Base-by-base conservation (phyloP, 1,139 yeast genomes). In the Lodderomyces margitis region DNA sequence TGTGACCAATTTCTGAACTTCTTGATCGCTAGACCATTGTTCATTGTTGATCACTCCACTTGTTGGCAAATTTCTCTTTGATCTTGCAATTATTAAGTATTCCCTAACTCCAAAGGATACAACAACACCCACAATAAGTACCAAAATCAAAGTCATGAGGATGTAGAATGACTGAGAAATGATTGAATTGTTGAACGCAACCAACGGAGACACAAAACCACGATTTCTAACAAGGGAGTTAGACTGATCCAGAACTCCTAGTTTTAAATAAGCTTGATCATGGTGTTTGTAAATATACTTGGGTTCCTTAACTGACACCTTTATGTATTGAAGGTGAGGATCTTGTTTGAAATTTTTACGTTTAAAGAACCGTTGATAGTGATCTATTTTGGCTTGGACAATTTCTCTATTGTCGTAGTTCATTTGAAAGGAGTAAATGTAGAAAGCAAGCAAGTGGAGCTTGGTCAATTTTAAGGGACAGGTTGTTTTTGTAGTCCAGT, bases 21-120 rank as follows among this genome's bases (percentile, higher is more conserved):
- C 30, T 21, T 33, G 14, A 16, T 21, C 23, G 11, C 5, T 5
- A 3, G 23, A 7, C 27, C 24, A 23, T 23, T 40, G 20, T 11
- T 14, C 10, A 23, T 17, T 7, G 21, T 31, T 36, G 32, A 34
- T n/a, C 33, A 28, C 20, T 21, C 41, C 14, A 36, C 40, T 24
- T 6, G 3, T 21, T 5, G 21, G 30, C 10, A 20, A 21, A n/a
- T 23, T 10, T 6, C 5, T 11, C 23, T 12, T 34, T 4, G 4
- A 5, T 14, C 17, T 21, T 16, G n/a, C 5, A 20, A 15, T 11
- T 2, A 61, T 37, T 15, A 43, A 40, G 40, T 59, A 63, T 44
- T 66, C 69, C 42, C 69, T 48, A 2, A 58, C 23, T 0, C 58
- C 67, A 54, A 62, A 65, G 2, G 52, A 36, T 1, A 57, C 35